phyloP scores from a whole-genome alignment of 2,329 filamentous ascomycete genomes.

The Thermothelomyces thermophilus region DNA sequence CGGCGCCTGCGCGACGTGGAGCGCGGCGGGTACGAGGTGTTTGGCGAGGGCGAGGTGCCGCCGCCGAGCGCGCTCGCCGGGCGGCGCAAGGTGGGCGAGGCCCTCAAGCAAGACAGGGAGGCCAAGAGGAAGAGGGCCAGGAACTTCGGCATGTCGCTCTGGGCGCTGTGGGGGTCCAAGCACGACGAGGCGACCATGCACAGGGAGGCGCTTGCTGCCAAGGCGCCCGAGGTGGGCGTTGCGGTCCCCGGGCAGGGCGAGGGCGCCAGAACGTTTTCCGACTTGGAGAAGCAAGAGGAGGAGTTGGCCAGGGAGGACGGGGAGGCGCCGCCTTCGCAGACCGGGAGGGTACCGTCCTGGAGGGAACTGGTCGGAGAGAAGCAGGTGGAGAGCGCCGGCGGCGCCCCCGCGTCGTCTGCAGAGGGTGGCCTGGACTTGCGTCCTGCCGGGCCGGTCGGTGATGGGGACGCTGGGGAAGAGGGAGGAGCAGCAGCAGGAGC shows the following conservation, averaged over 20 bases:
- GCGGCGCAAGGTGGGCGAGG: constrained; percentile 47
- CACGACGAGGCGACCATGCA: constrained; percentile 72
- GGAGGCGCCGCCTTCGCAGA: constrained; percentile 31
- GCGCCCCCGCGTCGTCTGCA: neutral
- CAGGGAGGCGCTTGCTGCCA: constrained; percentile 47
- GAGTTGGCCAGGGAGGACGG: constrained; percentile 44
- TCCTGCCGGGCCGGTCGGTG: constrained; percentile 7
- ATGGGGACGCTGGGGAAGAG: neutral
- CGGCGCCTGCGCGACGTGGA: constrained; percentile 64
- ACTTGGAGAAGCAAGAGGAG: constrained; percentile 37
- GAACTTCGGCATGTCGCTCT: constrained; percentile 72
- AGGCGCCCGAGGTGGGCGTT: constrained; percentile 30
- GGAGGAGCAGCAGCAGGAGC: constrained; percentile 9
- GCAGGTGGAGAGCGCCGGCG: constrained; percentile 27
- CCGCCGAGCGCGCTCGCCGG: constrained; percentile 80
- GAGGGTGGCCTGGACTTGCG: constrained; percentile 7
- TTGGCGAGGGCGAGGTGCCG: constrained; percentile 65
- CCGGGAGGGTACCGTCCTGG: neutral
- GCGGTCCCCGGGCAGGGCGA: constrained; percentile 33
- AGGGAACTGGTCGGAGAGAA: constrained; percentile 8
- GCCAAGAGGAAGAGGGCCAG: constrained; percentile 36
- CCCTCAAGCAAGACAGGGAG: constrained; percentile 27
- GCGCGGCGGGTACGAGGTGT: constrained; percentile 60
- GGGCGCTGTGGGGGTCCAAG: constrained; percentile 82
- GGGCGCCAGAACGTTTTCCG: constrained; percentile 37